Conservation (phyloP, 495 filamentous ascomycete genomes). For the Melanomma pulvis-pyrius region DNA sequence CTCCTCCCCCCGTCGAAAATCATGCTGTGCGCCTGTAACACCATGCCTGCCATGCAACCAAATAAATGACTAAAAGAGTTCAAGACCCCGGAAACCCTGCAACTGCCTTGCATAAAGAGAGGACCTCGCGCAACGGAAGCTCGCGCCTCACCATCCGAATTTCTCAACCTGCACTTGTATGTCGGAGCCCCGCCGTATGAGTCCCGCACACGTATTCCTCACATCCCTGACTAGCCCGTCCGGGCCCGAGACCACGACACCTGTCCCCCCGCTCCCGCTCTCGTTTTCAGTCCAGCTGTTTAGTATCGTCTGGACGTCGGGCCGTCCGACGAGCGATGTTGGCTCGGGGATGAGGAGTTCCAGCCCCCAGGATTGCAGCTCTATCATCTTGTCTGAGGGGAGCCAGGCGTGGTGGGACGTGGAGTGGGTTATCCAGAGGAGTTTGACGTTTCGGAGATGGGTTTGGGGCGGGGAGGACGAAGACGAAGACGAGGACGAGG, state of each 20-base stretch:
- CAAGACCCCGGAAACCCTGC: not conserved
- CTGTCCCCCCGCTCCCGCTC: constrained; percentile 41
- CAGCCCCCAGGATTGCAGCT: constrained; percentile 51
- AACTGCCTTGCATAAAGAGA: no score
- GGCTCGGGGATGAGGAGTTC: constrained; percentile 56
- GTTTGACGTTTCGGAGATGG: constrained; percentile 46
- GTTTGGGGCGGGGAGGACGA: not conserved
- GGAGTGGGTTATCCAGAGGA: constrained; percentile 63
- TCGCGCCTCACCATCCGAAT: constrained; percentile 41
- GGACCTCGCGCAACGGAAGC: no score
- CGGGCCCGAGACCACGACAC: constrained; percentile 58
- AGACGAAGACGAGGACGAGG: not conserved
- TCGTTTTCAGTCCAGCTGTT: constrained; percentile 39
- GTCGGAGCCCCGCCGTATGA: constrained; percentile 42
- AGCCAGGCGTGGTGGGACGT: constrained; percentile 56
- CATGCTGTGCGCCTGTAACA: constrained; percentile 12
- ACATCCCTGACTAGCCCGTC: constrained; percentile 56
- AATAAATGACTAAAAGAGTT: no score
- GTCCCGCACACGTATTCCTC: constrained; percentile 55
- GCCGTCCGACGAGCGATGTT: constrained; percentile 55
- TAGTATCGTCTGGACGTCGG: constrained; percentile 51
- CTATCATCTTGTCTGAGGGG: constrained; percentile 48
- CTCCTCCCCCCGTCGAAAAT: no score
- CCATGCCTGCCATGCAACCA: not conserved
- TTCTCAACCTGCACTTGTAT: constrained; percentile 44